These are phyloP conservation scores for Neofusicoccum laricinum DNA, from an alignment of 2,329 filamentous ascomycete genomes.

Conservation along the genomic window DNA sequence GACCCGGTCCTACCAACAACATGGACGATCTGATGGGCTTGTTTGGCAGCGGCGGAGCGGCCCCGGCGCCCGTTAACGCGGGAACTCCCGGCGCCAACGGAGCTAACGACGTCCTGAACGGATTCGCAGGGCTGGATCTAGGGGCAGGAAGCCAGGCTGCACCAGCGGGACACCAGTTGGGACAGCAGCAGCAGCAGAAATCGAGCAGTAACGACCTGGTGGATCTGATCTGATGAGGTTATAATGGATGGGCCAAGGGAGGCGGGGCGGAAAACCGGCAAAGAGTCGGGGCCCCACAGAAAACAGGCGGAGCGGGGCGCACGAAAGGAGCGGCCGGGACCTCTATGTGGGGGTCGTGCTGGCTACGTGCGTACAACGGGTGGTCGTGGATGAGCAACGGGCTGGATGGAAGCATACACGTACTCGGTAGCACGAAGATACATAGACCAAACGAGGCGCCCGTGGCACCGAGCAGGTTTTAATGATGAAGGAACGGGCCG, in stretches of 20 bases:
- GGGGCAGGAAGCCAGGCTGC: constrained; percentile 63
- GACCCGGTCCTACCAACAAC: constrained; percentile 53
- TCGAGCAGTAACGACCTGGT: constrained; percentile 15
- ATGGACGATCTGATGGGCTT: constrained; percentile 80
- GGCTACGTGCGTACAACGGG: constrained; percentile 2
- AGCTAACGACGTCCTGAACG: constrained; percentile 65
- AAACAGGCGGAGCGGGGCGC: constrained; percentile 10
- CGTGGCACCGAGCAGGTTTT: neutral
- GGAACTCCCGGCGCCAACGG: constrained; percentile 34
- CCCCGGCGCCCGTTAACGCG: constrained; percentile 27
- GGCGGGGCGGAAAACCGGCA: constrained; percentile 6
- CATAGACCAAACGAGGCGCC: too few species aligned
- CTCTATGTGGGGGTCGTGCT: neutral
- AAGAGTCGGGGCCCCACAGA: neutral
- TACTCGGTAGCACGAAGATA: constrained; percentile 7
- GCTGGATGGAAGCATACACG: constrained; percentile 3
- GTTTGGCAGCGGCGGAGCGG: constrained; percentile 53
- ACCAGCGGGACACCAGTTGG: constrained; percentile 44
- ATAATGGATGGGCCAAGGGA: neutral
- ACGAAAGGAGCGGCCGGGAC: neutral
- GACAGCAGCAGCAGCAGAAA: neutral
- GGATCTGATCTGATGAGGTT: constrained; percentile 16
- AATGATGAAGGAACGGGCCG: neutral
- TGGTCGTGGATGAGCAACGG: neutral
- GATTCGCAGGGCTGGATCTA: constrained; percentile 79